Evolutionary conservation across 371 early-diverging fungal genomes (phyloP), one percentile per base, ranked within the genome.

Genomic region (Mucor sp.): DNA sequence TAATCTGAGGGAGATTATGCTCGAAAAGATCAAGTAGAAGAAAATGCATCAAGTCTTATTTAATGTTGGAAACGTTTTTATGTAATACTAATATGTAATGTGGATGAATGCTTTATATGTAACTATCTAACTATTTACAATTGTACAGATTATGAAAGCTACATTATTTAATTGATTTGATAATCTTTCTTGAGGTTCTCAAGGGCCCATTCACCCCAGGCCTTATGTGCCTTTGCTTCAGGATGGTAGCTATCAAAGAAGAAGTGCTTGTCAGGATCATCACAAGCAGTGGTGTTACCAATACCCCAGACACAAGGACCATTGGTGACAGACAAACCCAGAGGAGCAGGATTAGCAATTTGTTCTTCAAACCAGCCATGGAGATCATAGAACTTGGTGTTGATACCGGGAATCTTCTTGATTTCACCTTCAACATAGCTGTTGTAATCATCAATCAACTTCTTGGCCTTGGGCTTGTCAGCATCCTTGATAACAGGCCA

Each of bases 201-300:
- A 6, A 57, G 28, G 14, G 60, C 60, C 66, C 66, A 66, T 4
- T 55, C 50, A 35, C 75, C 72, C 14, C 50, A 60, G 9, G 72
- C 72, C 12, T 60, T 58, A 33, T 75, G 75, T 1, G 65, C 69
- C 47, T 69, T 65, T 8, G 66, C 62, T 39, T 71, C 47, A 44
- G 72, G 69, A 64, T 72, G 75, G n/a, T 69, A 75, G 4, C 63
- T 62, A n/a, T 72, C 69, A 30, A 39, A 75, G 25, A 63, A 75
- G 55, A 75, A 69, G 35, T 72, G 72, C 4, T 56, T 62, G 0
- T 33, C 27, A 12, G 62, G 65, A 11, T 75, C 75, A 32, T 17
- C 12, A 43, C 75, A 75, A 14, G 41, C 62, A 33, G 63, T 43
- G 3, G 63, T 66, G 30, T 53, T 53, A 15, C 53, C 75, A 62